phyloP scores from a whole-genome alignment of 1,139 yeast species.

The Scheffersomyces titani region DNA sequence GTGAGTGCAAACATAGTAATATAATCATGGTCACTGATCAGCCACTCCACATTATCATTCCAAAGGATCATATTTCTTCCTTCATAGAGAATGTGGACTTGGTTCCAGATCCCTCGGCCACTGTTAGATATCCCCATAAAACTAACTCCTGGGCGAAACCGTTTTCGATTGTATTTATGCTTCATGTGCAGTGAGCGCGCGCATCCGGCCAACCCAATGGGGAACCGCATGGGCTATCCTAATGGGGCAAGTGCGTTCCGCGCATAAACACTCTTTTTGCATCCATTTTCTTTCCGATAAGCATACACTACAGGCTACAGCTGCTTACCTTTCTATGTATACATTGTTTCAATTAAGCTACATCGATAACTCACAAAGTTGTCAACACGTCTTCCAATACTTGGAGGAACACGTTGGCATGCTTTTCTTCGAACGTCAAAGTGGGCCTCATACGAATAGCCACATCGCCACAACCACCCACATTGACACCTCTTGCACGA shows the following conservation, averaged over 20 bases:
- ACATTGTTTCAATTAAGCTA: too few species aligned
- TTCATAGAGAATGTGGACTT: not conserved
- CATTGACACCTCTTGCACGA: conserved; percentile 61
- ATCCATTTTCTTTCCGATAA: not conserved
- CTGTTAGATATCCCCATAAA: not conserved
- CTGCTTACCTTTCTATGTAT: not conserved
- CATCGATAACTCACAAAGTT: not conserved
- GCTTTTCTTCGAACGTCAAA: conserved; percentile 64
- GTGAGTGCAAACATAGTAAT: too few species aligned
- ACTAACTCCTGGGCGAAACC: not conserved
- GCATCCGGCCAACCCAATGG: not conserved
- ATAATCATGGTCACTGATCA: too few species aligned
- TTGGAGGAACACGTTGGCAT: conserved; percentile 60
- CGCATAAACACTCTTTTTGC: not conserved
- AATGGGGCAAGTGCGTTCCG: not conserved
- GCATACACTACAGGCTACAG: not conserved
- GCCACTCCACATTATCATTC: not conserved
- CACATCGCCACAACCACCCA: conserved; percentile 72
- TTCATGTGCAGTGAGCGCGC: not conserved
- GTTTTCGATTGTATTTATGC: not conserved
- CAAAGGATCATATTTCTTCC: not conserved
- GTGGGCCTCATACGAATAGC: conserved; percentile 73
- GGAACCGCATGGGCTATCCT: not conserved
- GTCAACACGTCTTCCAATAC: conserved; percentile 36
- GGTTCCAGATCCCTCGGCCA: not conserved